These are phyloP conservation scores for Aureobasidium sp. DNA, from an alignment of 2,329 filamentous ascomycete genomes.

Conservation along the genomic window DNA sequence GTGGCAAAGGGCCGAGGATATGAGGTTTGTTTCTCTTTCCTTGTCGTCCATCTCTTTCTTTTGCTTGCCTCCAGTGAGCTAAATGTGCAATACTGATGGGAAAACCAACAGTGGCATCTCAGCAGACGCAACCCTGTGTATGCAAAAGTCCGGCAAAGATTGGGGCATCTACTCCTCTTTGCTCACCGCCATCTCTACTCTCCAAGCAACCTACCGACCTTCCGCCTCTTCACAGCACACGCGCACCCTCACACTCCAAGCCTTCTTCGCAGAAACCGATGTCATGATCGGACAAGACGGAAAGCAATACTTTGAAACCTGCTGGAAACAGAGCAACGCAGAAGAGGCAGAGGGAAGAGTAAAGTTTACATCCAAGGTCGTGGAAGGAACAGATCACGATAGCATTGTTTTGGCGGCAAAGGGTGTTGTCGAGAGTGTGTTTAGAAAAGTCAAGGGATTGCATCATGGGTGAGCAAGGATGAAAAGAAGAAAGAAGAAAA, in stretches of 20 bases:
- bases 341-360: conserved; percentile 24
- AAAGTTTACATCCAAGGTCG: conserved; percentile 25
- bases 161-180: conserved; percentile 31
- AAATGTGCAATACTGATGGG: background rate
- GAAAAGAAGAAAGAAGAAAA: no score
- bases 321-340: conserved; percentile 28
- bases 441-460: background rate
- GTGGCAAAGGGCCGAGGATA: conserved; percentile 20
- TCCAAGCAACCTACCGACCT: background rate
- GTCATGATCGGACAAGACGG: conserved; percentile 35
- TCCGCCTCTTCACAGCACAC: background rate
- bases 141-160: conserved; percentile 25
- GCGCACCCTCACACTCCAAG: conserved; percentile 22
- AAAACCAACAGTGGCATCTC: conserved; percentile 28
- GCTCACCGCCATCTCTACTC: conserved; percentile 16
- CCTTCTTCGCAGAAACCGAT: conserved; percentile 33
- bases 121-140: conserved; percentile 31
- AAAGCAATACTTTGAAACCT: conserved; percentile 34
- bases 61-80: no score
- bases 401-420: conserved; percentile 15
- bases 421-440: background rate
- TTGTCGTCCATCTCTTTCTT: background rate
- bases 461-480: background rate
- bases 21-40: conserved; percentile 13
- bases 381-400: conserved; percentile 35